Percentiles rank a stretch among this genome's conserved stretches.
Evolutionary conservation across 768 basidiomycete species (phyloP).

Genomic region (Pulveroboletus sp.): DNA sequence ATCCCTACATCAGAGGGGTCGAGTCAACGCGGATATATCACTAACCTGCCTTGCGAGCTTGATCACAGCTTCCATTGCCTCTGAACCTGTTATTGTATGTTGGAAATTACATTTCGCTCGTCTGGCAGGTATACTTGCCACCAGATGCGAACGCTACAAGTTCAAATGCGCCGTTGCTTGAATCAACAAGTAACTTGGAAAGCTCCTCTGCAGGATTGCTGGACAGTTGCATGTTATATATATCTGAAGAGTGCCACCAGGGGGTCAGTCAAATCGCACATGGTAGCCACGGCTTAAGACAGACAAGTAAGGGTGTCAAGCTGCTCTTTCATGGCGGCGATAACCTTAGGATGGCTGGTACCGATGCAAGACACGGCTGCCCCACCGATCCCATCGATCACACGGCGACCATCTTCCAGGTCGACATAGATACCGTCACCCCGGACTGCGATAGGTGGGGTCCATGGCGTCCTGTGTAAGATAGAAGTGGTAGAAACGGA

Average conservation of each 20-base stretch:
- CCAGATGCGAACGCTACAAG: constrained; percentile 72
- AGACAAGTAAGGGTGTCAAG: constrained; percentile 74
- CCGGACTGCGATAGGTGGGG: constrained; percentile 62
- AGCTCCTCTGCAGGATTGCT: constrained; percentile 80
- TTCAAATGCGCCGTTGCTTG: constrained; percentile 72
- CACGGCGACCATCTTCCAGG: constrained; percentile 62
- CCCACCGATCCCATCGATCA: constrained; percentile 83
- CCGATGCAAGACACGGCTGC: constrained; percentile 84
- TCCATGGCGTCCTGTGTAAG: constrained; percentile 72
- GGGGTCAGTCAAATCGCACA: not conserved
- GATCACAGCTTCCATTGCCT: constrained; percentile 86
- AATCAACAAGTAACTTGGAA: constrained; percentile 61
- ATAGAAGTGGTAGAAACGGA: constrained; percentile 36
- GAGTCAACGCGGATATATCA: not conserved
- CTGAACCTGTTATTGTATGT: constrained; percentile 55
- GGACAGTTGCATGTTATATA: constrained; percentile 83
- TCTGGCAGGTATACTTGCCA: constrained; percentile 40
- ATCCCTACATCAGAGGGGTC: constrained; percentile 8
- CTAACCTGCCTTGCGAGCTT: constrained; percentile 77
- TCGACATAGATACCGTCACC: constrained; percentile 71
- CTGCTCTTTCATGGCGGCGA: constrained; percentile 75
- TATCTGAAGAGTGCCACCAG: constrained; percentile 46
- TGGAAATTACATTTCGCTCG: not conserved
- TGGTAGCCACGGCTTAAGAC: constrained; percentile 28
- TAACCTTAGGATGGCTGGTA: constrained; percentile 67